Percentiles rank a stretch among this genome's conserved stretches.
These are phyloP conservation scores for Neopestalotiopsis clavispora DNA, from an alignment of 2,329 filamentous ascomycete genomes.

Conservation along the genomic window DNA sequence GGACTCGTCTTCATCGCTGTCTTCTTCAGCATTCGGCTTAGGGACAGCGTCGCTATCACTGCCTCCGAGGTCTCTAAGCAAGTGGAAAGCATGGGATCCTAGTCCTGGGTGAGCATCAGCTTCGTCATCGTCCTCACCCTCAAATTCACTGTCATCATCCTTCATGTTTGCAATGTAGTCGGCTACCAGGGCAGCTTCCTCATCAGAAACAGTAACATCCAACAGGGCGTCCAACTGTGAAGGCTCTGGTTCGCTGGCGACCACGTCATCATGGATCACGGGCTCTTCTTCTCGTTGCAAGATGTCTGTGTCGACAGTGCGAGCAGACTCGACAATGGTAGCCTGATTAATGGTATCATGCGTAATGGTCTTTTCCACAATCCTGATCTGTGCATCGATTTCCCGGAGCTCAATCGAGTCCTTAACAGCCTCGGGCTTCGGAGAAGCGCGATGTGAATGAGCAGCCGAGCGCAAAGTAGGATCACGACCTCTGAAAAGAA, in stretches of 20 bases:
- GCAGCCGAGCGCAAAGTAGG: slow-evolving; percentile 28
- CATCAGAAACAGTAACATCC: slow-evolving; percentile 29
- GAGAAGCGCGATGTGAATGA: slow-evolving; percentile 21
- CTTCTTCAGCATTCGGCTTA: slow-evolving; percentile 33
- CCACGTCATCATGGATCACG: neutral
- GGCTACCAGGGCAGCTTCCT: slow-evolving; percentile 62
- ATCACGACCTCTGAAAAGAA: slow-evolving; percentile 67
- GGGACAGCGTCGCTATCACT: slow-evolving; percentile 44
- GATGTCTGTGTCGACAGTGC: neutral
- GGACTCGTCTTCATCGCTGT: slow-evolving; percentile 43
- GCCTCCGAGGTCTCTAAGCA: slow-evolving; percentile 48
- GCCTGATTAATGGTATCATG: neutral
- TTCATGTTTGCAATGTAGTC: slow-evolving; percentile 76
- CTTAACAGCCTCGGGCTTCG: neutral
- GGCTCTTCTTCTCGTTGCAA: neutral
- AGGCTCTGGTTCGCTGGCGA: neutral
- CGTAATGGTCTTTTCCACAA: slow-evolving; percentile 29
- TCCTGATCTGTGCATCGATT: slow-evolving; percentile 39
- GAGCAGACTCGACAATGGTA: neutral
- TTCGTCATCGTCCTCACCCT: slow-evolving; percentile 28
- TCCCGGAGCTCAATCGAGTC: slow-evolving; percentile 26
- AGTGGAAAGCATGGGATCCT: slow-evolving; percentile 31
- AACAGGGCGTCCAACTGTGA: slow-evolving; percentile 13
- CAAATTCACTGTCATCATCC: slow-evolving; percentile 31
- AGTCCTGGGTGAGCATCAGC: slow-evolving; percentile 23